A percentile compares a stretch with the other conserved stretches of the same genome.
Evolutionary conservation across 345 rosid genomes (phyloP).

Genomic region (Xanthoceras sorbifolium): DNA sequence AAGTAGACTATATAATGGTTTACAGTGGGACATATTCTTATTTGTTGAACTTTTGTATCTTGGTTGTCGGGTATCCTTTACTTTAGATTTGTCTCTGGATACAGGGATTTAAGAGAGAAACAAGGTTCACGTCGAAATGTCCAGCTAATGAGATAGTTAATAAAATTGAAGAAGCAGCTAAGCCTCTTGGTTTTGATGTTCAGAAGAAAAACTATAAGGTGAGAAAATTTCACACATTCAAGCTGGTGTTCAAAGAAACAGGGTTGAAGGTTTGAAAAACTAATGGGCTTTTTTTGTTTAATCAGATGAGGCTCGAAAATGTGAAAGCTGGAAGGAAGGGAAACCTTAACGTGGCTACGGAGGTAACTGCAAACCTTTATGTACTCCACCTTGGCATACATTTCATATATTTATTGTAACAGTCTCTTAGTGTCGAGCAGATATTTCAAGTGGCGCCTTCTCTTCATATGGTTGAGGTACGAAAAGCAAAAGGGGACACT

Average conservation of each 20-base stretch:
- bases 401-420: background rate
- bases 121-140: constrained; percentile 78
- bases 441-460: constrained; percentile 96
- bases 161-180: constrained; percentile 88
- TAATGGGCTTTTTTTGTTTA: constrained; percentile 5
- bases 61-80: background rate
- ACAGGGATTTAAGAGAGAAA: constrained; percentile 86
- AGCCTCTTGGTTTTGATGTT: constrained; percentile 92
- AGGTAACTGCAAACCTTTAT: constrained; percentile 45
- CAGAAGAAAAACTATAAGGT: constrained; percentile 96
- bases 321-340: constrained; percentile 93
- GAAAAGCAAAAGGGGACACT: constrained; percentile 97
- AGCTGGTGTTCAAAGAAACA: background rate
- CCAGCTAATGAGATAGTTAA: constrained; percentile 82
- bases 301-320: constrained; percentile 89
- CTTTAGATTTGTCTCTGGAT: constrained; percentile 14
- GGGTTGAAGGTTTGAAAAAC: background rate
- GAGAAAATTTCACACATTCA: constrained; percentile 13
- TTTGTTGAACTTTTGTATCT: background rate
- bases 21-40: background rate
- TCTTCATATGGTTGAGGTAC: constrained; percentile 89
- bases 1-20: background rate
- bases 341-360: constrained; percentile 82
- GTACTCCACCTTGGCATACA: background rate
- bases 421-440: constrained; percentile 37